Conservation (phyloP, 768 basidiomycete species). For the Phlegmacium glaucopus region DNA sequence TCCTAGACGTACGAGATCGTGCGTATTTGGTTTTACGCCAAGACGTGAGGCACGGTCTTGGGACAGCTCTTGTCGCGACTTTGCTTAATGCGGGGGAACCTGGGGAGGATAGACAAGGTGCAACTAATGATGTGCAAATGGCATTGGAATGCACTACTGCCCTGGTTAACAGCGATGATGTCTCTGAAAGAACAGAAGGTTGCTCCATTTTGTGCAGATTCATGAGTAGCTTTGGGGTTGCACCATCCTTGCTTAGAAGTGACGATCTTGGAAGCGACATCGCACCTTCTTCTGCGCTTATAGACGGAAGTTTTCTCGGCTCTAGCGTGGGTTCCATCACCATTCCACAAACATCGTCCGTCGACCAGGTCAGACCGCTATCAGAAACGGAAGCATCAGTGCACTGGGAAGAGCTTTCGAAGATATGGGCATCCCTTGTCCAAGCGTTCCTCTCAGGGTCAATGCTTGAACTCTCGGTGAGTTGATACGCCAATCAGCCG, state of each 20-base stretch:
- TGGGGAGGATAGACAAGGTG: constrained; percentile 3
- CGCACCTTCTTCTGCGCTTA: constrained; percentile 30
- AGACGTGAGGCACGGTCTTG: constrained; percentile 43
- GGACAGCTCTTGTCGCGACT: constrained; percentile 34
- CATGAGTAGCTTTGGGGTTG: constrained; percentile 25
- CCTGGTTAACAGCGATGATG: constrained; percentile 2
- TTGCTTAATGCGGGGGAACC: constrained; percentile 25
- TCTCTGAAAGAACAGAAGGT: constrained; percentile 1
- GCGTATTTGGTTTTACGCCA: constrained; percentile 44
- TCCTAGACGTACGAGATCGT: constrained; percentile 22
- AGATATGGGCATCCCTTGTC: constrained; percentile 14
- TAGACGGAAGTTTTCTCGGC: constrained; percentile 37
- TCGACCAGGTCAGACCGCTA: constrained; percentile 14
- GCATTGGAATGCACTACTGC: constrained; percentile 10
- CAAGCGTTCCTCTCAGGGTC: constrained; percentile 7
- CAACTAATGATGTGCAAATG: constrained; percentile 11
- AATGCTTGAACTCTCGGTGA: constrained; percentile 5
- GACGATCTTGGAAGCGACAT: not conserved
- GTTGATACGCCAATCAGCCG: not conserved
- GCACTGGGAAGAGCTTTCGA: constrained; percentile 21
- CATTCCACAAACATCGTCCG: constrained; percentile 1
- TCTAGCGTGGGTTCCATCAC: constrained; percentile 1
- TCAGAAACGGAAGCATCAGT: constrained; percentile 21
- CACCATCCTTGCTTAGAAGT: not conserved
- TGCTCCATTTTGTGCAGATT: constrained; percentile 21